A percentile compares a stretch with the other conserved stretches of the same genome.
Evolutionary conservation across 345 rosid species (phyloP).

Genomic region (Kernera saxatilis): DNA sequence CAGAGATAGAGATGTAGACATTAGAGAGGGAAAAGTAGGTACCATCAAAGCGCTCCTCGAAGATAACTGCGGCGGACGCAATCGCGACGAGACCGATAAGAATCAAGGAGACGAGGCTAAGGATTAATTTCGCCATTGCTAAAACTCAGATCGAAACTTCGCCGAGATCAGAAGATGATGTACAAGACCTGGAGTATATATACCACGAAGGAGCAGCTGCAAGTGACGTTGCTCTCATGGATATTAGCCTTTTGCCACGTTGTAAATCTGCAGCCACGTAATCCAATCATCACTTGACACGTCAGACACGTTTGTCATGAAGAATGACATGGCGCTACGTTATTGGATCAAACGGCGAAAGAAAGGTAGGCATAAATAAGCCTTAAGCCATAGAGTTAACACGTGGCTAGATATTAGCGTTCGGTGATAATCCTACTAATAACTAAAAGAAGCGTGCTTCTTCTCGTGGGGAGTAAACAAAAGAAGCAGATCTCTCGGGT

Average conservation of each 20-base stretch:
- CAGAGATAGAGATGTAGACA: background rate
- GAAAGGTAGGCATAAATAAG: background rate
- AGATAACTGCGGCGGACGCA: conserved; percentile 66
- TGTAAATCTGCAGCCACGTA: background rate
- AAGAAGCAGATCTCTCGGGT: conserved; percentile 18
- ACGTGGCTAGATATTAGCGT: conserved; percentile 18
- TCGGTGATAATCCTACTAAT: background rate
- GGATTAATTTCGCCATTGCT: conserved; percentile 41
- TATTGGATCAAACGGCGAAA: conserved; percentile 29
- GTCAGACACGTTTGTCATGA: conserved; percentile 31
- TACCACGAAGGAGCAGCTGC: background rate
- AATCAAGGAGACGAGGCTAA: conserved; percentile 29
- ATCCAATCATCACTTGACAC: conserved; percentile 1
- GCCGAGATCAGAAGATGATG: background rate
- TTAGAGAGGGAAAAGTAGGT: background rate
- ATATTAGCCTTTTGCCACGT: conserved; percentile 6
- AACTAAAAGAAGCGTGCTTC: conserved; percentile 4
- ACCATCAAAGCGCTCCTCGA: conserved; percentile 95
- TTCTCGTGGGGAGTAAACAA: conserved; percentile 22
- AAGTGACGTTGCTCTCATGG: background rate
- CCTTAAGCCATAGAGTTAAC: background rate
- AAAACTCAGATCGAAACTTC: conserved; percentile 25
- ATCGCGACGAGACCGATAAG: conserved; percentile 39
- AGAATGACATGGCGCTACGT: conserved; percentile 27
- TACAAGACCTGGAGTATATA: conserved; percentile 12